Base-by-base conservation (phyloP, 305 asterid genomes). In the Petunia hybrid region DNA sequence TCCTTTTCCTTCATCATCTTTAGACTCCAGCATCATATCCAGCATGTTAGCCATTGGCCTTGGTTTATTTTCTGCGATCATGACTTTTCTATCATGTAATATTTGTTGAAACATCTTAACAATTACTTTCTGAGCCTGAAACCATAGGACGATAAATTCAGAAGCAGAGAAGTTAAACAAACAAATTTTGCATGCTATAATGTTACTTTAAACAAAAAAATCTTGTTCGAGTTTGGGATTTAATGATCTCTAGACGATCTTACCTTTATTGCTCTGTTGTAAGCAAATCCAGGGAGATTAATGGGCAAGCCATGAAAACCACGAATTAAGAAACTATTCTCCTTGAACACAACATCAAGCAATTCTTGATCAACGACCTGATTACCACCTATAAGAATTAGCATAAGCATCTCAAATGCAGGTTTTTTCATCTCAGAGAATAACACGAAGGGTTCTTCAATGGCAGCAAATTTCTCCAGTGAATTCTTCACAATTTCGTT, bases 251-350 rank as follows among this genome's bases (percentile, higher is more conserved):
- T 22, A 22, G 31, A 22, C 0, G 3, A 45, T 4, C 9, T 42
- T 38, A 93, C 99, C 99, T 92, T 91, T 62, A 93, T 91, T 7
- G 94, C 95, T 0, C 67, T 81, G 71, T 93, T 62, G 81, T 91
- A 93, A 68, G 94, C 87, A 77, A 93, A 95, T 74, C 99, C 98
- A 0, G 97, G 97, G 5, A 95, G 16, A 73, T 95, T 92, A 59
- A 95, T 84, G 0, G 94, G 91, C 98, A 95, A 89, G 2, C 95
- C 90, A 73, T 94, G 82, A 14, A 91, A 89, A 16, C 96, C 99
- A 79, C 89, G 81, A 53, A 92, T 95, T 14, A 95, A 80, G 4
- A 48, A 6, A 0, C 93, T 89, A 71, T 91, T 90, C 83, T 91
- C 94, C 78, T 45, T 90, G 39, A 43, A 69, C 87, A 92, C 97